phyloP scores from a whole-genome alignment of 441 rosid genomes.

The Eruca vesicaria region DNA sequence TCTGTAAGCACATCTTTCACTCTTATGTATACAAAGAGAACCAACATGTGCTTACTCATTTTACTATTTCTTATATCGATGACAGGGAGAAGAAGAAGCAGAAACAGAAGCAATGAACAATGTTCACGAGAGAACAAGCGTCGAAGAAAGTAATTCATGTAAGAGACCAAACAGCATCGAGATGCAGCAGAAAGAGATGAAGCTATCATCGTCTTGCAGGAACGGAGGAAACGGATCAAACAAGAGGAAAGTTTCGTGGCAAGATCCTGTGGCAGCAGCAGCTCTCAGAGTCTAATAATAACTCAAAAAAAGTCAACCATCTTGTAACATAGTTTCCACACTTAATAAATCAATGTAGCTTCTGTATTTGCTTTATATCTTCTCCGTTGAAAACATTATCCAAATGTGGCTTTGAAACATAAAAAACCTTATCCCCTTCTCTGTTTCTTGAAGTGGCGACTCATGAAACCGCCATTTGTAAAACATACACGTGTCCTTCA shows the following conservation, averaged over 20 bases:
- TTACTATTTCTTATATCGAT: not conserved
- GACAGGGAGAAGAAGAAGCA: conserved; percentile 37
- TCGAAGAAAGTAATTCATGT: conserved; percentile 20
- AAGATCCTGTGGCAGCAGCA: conserved; percentile 32
- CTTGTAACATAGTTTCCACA: conserved; percentile 17
- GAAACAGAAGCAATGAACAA: conserved; percentile 18
- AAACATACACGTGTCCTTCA: conserved; percentile 11
- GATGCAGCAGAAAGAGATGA: conserved; percentile 28
- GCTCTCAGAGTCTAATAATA: conserved; percentile 27
- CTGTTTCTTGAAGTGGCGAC: conserved; percentile 14
- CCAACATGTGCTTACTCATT: not conserved
- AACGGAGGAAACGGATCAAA: conserved; percentile 29
- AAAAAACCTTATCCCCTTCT: conserved; percentile 20
- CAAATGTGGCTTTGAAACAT: not conserved
- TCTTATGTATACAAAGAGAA: not conserved
- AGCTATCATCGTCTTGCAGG: conserved; percentile 30
- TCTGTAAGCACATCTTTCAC: conserved; percentile 26
- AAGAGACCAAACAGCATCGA: conserved; percentile 19
- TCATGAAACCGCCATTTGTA: not conserved
- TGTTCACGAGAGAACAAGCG: conserved; percentile 11
- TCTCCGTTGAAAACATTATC: conserved; percentile 10
- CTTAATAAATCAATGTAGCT: conserved; percentile 11
- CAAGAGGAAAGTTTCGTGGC: conserved; percentile 38
- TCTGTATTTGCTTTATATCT: conserved; percentile 7
- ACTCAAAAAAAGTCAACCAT: not conserved